Base-by-base conservation (phyloP, 371 early-diverging fungal species). In the Blastocladiella emersonii region DNA sequence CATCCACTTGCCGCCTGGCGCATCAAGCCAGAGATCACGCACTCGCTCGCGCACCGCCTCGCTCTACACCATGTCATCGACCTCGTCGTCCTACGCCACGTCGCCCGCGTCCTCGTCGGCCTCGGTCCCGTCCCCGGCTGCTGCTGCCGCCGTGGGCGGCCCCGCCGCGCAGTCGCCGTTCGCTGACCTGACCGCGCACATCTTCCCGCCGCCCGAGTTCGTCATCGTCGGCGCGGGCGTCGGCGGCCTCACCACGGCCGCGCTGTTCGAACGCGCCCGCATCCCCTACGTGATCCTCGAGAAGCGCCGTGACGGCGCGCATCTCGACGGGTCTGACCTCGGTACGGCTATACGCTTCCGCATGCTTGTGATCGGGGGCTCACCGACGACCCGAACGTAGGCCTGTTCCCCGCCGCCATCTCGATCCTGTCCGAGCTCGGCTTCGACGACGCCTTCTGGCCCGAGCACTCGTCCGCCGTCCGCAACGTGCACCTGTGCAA, bases 211-310 rank as follows among this genome's bases (percentile, higher is more conserved):
- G 32, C 53, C 53, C 32, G 53, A 51, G 32, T 51, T 30, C 30
- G 10, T 13, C 17, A 59, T 59, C 23, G 44, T 59, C 0, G 59
- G 59, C 30, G 59, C 17, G 10, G 59, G 59, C 13, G 44, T 59
- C 3, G 59, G 36, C 25, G 59, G 59, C 12, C 10, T 59, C 15
- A 37, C 59, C n/a, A 27, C 36, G 30, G 59, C 37, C 17, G 44
- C 43, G 25, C 34, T 59, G 15, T 36, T 59, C 10, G 44, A 59
- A 8, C 41, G 44, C 3, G 25, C n/a, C 17, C 12, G 32, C 7
- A 59, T 59, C 25, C 59, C 59, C 1, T 59, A 41, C 17, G 59
- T 36, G 12, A 25, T 59, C 8, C 37, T 59, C 37, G 59, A 59
- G 27, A 32, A 37, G 37, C 59, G 59, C 37, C 8, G n/a, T 27